Evolutionary conservation across 1,139 yeast genomes (phyloP).

Genomic region (Zygosaccharomyces sapae): DNA sequence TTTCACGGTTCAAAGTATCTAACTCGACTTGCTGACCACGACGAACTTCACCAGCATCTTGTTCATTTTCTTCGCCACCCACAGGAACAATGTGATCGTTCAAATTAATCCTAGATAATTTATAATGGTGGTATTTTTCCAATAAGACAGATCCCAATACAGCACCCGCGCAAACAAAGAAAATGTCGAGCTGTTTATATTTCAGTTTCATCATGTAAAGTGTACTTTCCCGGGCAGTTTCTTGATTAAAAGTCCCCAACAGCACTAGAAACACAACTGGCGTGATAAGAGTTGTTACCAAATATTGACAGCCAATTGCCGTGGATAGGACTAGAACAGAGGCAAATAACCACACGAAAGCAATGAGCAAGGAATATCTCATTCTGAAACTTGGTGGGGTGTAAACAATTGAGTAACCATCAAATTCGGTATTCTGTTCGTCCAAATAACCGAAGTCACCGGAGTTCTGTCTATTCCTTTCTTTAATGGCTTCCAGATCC

Average conservation of each 20-base stretch:
- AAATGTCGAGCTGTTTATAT: constrained; percentile 20
- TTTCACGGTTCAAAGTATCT: constrained; percentile 7
- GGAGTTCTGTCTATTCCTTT: constrained; percentile 31
- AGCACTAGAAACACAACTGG: constrained; percentile 12
- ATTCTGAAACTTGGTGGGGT: constrained; percentile 73
- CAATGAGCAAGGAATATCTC: constrained; percentile 55
- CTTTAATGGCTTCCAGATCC: constrained; percentile 39
- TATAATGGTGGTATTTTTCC: constrained; percentile 19
- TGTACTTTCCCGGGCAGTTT: constrained; percentile 2
- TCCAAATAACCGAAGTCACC: constrained; percentile 55
- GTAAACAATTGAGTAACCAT: constrained; percentile 72
- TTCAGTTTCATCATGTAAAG: constrained; percentile 8
- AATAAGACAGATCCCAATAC: constrained; percentile 18
- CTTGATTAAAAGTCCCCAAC: constrained; percentile 5
- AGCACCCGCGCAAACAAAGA: constrained; percentile 26
- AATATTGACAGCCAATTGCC: constrained; percentile 37
- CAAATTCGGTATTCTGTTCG: constrained; percentile 46
- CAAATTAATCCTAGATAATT: constrained; percentile 16
- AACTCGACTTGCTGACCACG: constrained; percentile 4
- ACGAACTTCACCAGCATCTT: constrained; percentile 3
- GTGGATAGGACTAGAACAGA: constrained; percentile 45
- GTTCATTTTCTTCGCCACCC: constrained; percentile 6
- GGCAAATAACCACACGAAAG: constrained; percentile 68
- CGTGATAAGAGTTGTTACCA: constrained; percentile 39
- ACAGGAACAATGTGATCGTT: constrained; percentile 14